These are phyloP conservation scores for Alternaria ventricosa DNA, from an alignment of 2,329 filamentous ascomycete genomes.

Conservation along the genomic window DNA sequence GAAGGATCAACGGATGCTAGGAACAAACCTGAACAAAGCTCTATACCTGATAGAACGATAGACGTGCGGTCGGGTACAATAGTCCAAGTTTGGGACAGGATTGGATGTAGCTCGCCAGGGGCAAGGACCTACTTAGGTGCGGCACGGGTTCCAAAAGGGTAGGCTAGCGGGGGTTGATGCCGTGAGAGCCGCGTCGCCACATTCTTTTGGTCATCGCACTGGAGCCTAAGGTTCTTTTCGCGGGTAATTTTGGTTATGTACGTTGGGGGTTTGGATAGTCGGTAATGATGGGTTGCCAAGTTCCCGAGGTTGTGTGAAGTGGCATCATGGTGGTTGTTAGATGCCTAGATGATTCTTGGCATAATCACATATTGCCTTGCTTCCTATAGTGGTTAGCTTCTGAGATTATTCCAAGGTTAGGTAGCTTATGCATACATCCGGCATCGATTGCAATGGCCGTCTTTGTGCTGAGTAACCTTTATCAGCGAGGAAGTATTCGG, in stretches of 20 bases:
- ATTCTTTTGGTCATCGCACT: neutral
- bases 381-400: neutral
- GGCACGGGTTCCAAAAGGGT: neutral
- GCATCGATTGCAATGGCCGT: neutral
- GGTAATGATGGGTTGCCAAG: neutral
- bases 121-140: neutral
- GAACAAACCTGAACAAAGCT: neutral
- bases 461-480: accelerated
- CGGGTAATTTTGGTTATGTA: neutral
- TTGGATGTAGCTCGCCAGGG: neutral
- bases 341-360: neutral
- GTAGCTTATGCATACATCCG: neutral
- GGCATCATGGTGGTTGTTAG: too few relatives aligned
- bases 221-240: neutral
- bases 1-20: neutral
- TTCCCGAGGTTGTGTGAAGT: neutral
- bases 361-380: neutral
- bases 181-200: neutral
- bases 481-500: neutral
- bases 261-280: neutral
- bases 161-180: neutral
- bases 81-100: neutral
- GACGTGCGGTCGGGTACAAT: neutral
- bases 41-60: neutral
- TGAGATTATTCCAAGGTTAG: too few relatives aligned